phyloP scores from a whole-genome alignment of 345 rosid genomes.

The Litchi chinensis region DNA sequence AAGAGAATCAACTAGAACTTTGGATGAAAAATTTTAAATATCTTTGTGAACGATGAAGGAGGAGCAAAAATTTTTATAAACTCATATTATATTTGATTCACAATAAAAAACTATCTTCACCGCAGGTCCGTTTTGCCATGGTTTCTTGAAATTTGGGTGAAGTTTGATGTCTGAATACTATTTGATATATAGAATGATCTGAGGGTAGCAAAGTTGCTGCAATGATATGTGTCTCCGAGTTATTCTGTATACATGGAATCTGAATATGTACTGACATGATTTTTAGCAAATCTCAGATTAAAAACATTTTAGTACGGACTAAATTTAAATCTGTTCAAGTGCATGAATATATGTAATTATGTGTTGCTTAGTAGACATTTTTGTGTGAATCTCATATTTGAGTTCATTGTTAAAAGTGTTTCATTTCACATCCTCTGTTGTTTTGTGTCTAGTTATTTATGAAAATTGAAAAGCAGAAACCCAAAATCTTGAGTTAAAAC shows the following conservation, averaged over 20 bases:
- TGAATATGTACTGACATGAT: background rate
- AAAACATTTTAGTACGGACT: background rate
- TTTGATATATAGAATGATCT: conserved; percentile 3
- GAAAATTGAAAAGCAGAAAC: background rate
- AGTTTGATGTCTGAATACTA: background rate
- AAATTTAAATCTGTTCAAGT: background rate
- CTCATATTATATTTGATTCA: background rate
- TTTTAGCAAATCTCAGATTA: background rate
- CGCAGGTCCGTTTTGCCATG: background rate
- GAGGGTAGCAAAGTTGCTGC: background rate
- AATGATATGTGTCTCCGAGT: background rate
- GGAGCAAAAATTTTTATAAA: background rate
- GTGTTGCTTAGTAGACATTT: background rate
- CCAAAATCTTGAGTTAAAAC: background rate
- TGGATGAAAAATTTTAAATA: no score
- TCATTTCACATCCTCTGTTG: background rate
- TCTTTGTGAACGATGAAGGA: background rate
- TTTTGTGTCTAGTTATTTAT: background rate
- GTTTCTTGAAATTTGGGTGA: background rate
- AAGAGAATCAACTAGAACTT: no score
- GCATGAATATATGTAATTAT: background rate
- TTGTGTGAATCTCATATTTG: background rate
- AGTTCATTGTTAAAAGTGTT: background rate
- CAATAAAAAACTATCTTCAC: background rate
- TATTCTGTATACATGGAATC: background rate